Evolutionary conservation across 2,329 filamentous ascomycete genomes (phyloP).

Genomic region (Aspergillus costaricaensis): DNA sequence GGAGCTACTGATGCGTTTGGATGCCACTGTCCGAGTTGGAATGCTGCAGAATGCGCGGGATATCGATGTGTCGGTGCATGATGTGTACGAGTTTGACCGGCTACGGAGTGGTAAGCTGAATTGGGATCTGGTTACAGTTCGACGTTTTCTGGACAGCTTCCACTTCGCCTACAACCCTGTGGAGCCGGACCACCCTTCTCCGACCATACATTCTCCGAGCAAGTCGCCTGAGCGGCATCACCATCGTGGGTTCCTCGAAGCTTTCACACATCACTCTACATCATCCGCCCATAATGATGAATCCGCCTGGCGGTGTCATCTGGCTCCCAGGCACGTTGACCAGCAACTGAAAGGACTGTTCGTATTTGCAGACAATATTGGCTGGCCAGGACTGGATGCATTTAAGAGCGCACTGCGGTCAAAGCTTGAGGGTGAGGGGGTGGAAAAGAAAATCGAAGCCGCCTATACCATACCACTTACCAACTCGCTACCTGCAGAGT

Average conservation of each 20-base stretch:
- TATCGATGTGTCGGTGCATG: slow-evolving; percentile 45
- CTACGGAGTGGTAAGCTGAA: slow-evolving; percentile 55
- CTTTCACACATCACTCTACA: slow-evolving; percentile 25
- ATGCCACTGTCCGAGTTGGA: slow-evolving; percentile 47
- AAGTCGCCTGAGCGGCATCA: slow-evolving; percentile 15
- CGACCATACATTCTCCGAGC: not conserved
- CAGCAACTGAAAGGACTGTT: slow-evolving; percentile 54
- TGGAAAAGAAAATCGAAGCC: slow-evolving; percentile 12
- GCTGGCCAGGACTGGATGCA: slow-evolving; percentile 50
- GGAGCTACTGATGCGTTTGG: slow-evolving; percentile 57
- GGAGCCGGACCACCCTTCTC: slow-evolving; percentile 11
- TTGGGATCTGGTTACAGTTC: slow-evolving; percentile 58
- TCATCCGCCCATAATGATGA: slow-evolving; percentile 17
- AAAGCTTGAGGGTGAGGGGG: slow-evolving; percentile 34
- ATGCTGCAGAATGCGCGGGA: slow-evolving; percentile 44
- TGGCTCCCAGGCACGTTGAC: slow-evolving; percentile 39
- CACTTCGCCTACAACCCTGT: slow-evolving; percentile 34
- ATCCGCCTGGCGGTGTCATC: slow-evolving; percentile 37
- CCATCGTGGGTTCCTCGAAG: slow-evolving; percentile 29
- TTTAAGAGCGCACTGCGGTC: slow-evolving; percentile 41
- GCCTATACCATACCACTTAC: slow-evolving; percentile 17
- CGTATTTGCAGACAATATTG: slow-evolving; percentile 52
- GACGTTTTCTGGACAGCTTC: slow-evolving; percentile 56
- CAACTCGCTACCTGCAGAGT: slow-evolving; percentile 12
- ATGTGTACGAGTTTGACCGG: slow-evolving; percentile 49